Base-by-base conservation (phyloP, 2,329 filamentous ascomycete genomes). In the Monilinia polystroma region DNA sequence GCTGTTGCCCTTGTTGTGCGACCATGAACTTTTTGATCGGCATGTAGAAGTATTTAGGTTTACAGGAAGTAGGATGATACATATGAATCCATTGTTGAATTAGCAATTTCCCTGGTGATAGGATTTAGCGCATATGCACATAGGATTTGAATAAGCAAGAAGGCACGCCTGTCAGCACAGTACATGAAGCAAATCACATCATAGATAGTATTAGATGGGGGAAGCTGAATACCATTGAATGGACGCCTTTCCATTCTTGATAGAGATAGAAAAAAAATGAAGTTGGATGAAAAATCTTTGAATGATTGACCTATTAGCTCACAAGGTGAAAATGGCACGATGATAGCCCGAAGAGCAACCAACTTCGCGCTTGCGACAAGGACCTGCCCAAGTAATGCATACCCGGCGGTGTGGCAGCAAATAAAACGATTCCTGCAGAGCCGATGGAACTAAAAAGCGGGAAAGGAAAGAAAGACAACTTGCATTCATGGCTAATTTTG, bases 401-500 rank as follows among this genome's bases (percentile, higher is more conserved):
- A 59, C 56, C 56, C 43, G 38, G 41, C 43, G 26, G 56, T 32
- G 26, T n/a, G 43, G 57, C 57, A 60, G 43, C 57, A 60, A 60
- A 60, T 60, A 16, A 60, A 49, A 60, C 57, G 26, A 60, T 35
- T 49, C 23, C 43, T 60, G 12, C 29, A 49, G 47, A 29, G 29
- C 35, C 43, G 20, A 38, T 49, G 29, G 26, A 60, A 60, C n/a
- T 3, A 47, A 60, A 49, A 49, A 49, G 26, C 29, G 43, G 57
- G 26, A 60, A 35, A 5, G 57, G 57, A 49, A 16, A 32, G 56
- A 59, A 59, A 26, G 56, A 47, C 47, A 47, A 26, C 18, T 47
- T 32, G 56, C 23, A 59, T 58, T 12, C 10, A 32, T 59, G 56
- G 43, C n/a, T 60, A 20, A 49, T 7, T 23, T 51, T 23, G n/a